A percentile compares a stretch with the other conserved stretches of the same genome.
phyloP scores from a whole-genome alignment of 164 flowering plant species.

The Stephania japonica region DNA sequence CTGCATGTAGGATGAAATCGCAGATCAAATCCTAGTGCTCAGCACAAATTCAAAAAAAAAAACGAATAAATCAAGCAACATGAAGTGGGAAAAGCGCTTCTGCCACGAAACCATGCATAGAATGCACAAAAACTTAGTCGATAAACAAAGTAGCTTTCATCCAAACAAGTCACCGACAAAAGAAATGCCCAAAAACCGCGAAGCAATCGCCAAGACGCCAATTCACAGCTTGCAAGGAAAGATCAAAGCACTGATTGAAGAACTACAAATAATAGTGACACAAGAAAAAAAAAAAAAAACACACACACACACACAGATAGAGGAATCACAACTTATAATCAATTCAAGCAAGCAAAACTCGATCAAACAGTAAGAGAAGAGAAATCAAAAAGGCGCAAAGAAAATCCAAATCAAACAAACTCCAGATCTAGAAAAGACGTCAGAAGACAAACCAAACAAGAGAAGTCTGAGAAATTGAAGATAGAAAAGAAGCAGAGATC shows the following conservation, averaged over 20 bases:
- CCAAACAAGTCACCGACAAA: neutral
- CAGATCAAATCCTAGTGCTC: neutral
- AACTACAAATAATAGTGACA: neutral
- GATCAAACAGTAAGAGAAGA: conserved; percentile 15
- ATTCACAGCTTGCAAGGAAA: neutral
- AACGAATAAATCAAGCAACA: neutral
- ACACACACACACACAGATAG: neutral
- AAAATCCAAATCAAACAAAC: too few species aligned
- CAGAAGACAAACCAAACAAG: neutral
- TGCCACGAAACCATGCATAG: neutral
- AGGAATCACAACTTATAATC: neutral
- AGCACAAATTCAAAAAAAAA: neutral
- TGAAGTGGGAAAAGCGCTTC: neutral
- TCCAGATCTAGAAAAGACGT: conserved; percentile 11
- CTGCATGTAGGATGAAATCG: conserved; percentile 3
- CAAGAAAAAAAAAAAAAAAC: too few species aligned
- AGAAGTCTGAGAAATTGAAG: neutral
- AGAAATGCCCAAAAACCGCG: neutral
- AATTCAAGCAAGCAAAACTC: conserved; percentile 9
- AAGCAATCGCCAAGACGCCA: neutral
- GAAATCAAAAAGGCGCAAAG: neutral
- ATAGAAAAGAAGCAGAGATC: conserved; percentile 10
- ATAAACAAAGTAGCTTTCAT: neutral
- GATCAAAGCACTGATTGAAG: neutral
- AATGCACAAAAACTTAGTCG: neutral